Percentiles rank a stretch among this genome's conserved stretches.
Evolutionary conservation across 2,329 filamentous ascomycete species (phyloP).

Genomic region (Beauveria varroae): DNA sequence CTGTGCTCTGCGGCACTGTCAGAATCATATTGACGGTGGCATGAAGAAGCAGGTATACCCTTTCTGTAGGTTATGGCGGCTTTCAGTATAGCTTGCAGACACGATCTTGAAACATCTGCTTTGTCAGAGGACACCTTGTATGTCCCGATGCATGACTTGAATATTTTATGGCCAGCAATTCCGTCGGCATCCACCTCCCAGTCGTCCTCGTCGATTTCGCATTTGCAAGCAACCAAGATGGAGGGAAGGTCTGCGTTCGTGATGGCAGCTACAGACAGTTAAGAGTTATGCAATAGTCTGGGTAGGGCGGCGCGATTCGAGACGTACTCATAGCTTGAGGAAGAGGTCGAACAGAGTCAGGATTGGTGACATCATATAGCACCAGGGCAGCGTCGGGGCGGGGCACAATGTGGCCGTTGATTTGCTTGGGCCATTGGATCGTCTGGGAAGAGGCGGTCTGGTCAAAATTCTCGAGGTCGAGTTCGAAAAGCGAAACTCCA

Average conservation of each 20-base stretch:
- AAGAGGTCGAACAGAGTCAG: conserved; percentile 65
- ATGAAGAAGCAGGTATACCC: conserved; percentile 40
- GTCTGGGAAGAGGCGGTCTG: conserved; percentile 43
- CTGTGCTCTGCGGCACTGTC: conserved; percentile 27
- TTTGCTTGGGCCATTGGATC: conserved; percentile 60
- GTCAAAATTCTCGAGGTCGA: conserved; percentile 59
- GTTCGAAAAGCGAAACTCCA: conserved; percentile 55
- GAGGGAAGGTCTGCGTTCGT: conserved; percentile 66
- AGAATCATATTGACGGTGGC: not conserved
- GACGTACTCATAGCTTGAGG: conserved; percentile 72
- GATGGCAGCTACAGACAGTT: conserved; percentile 53
- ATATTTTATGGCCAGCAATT: conserved; percentile 54
- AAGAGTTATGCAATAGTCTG: conserved; percentile 9
- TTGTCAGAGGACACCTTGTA: conserved; percentile 66
- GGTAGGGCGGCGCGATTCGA: conserved; percentile 8
- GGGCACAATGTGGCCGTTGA: conserved; percentile 64
- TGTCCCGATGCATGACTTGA: conserved; percentile 61
- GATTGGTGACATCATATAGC: conserved; percentile 80
- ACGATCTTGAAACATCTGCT: conserved; percentile 66
- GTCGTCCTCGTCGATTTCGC: conserved; percentile 64
- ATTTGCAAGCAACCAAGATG: conserved; percentile 82
- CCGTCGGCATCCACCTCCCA: conserved; percentile 64
- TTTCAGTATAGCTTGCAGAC: conserved; percentile 67
- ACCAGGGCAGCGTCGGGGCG: conserved; percentile 76
- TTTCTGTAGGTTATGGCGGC: conserved; percentile 59